A percentile compares a stretch with the other conserved stretches of the same genome.
These are phyloP conservation scores for Claviceps purpurea DNA, from an alignment of 2,329 filamentous ascomycete genomes.

Conservation along the genomic window DNA sequence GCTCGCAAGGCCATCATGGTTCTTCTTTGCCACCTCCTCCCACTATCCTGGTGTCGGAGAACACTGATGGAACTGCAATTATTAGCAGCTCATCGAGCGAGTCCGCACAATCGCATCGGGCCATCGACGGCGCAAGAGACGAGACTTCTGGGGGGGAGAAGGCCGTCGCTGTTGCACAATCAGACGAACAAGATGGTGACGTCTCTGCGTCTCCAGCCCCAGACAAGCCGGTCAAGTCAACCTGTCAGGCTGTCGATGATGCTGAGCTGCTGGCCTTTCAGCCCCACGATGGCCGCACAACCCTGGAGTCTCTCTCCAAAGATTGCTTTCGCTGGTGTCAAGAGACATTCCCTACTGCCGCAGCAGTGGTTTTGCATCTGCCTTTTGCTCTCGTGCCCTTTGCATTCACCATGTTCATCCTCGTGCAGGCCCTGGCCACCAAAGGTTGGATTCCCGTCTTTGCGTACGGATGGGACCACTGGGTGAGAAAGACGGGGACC, in stretches of 20 bases:
- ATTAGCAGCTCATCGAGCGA: conserved; percentile 1
- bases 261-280: conserved; percentile 4
- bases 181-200: neutral
- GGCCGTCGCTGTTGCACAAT: neutral
- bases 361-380: conserved; percentile 50
- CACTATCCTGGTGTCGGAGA: conserved; percentile 9
- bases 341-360: conserved; percentile 58
- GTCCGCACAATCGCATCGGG: conserved; percentile 1
- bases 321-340: conserved; percentile 44
- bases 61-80: conserved; percentile 7
- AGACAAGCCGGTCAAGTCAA: neutral
- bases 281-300: conserved; percentile 19
- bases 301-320: conserved; percentile 35
- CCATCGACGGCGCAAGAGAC: neutral
- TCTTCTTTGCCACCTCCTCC: conserved; percentile 3
- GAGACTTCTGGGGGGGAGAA: neutral
- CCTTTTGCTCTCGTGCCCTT: conserved; percentile 58
- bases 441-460: conserved; percentile 66
- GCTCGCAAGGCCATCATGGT: neutral
- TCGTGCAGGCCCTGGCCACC: conserved; percentile 58
- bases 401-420: conserved; percentile 60
- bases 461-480: conserved; percentile 60
- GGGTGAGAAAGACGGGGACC: conserved; percentile 56
- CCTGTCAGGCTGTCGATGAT: neutral
- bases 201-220: neutral